Evolutionary conservation across 257 asterid genomes (phyloP).

Genomic region (Ilex asprella): DNA sequence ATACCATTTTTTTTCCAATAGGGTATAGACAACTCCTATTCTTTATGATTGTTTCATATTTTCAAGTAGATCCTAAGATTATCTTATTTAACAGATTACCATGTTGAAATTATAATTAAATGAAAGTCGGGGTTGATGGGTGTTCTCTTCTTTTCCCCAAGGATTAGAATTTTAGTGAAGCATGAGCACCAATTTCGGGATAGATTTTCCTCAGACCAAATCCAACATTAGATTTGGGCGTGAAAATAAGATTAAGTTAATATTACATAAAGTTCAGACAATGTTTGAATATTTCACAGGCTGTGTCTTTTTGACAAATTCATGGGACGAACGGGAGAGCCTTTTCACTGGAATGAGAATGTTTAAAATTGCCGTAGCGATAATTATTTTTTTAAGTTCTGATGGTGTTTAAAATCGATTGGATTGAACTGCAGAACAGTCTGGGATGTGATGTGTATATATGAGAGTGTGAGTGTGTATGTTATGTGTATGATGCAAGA

Average conservation of each 20-base stretch:
- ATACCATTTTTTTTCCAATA: too few species aligned
- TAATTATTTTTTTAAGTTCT: too few species aligned
- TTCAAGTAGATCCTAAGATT: slow-evolving; percentile 21
- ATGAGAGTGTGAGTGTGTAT: too few species aligned
- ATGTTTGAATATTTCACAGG: too few species aligned
- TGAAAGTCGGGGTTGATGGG: slow-evolving; percentile 10
- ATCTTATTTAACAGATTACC: slow-evolving; percentile 13
- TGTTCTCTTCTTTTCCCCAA: slow-evolving; percentile 8
- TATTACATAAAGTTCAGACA: slow-evolving; percentile 1
- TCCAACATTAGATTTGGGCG: slow-evolving; percentile 35
- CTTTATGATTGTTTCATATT: slow-evolving; percentile 27
- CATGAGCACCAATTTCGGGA: slow-evolving; percentile 11
- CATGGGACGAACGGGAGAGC: too few species aligned
- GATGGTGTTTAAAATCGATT: too few species aligned
- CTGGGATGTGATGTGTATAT: too few species aligned
- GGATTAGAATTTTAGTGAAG: slow-evolving; percentile 4
- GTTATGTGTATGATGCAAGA: too few species aligned
- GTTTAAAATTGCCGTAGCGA: too few species aligned
- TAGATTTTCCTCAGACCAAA: slow-evolving; percentile 21
- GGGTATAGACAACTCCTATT: slow-evolving; percentile 7
- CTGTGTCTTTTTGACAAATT: too few species aligned
- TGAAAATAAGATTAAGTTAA: slow-evolving; percentile 9
- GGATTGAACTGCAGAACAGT: too few species aligned
- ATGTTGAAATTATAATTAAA: slow-evolving; percentile 17
- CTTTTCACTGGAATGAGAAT: too few species aligned